phyloP scores from a whole-genome alignment of 805 yeast species.

The Groenewaldozyma tartarivorans region DNA sequence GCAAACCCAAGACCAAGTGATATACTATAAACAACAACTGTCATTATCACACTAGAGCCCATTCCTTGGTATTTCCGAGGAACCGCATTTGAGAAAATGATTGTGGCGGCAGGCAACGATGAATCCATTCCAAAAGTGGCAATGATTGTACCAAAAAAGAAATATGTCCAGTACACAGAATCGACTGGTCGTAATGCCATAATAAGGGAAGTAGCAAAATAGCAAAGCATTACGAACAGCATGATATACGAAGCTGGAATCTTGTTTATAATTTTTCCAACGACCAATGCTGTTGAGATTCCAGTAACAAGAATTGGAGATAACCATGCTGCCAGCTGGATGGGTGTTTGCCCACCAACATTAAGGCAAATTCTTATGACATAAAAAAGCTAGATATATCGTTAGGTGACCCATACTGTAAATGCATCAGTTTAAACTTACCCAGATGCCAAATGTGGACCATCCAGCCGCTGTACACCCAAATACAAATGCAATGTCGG shows the following conservation, averaged over 20 bases:
- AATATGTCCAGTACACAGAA: conserved; percentile 50
- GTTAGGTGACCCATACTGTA: too few relatives aligned
- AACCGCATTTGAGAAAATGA: conserved; percentile 48
- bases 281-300: too few relatives aligned
- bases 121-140: conserved; percentile 69
- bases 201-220: conserved; percentile 40
- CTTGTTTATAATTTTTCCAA: conserved; percentile 2
- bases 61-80: conserved; percentile 64
- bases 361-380: too few relatives aligned
- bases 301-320: too few relatives aligned
- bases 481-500: conserved; percentile 40
- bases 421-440: too few relatives aligned
- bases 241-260: conserved; percentile 8
- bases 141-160: conserved; percentile 48
- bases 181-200: conserved; percentile 48
- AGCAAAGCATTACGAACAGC: conserved; percentile 39
- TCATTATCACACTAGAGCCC: conserved; percentile 65
- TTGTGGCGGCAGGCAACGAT: conserved; percentile 66
- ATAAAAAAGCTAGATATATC: too few relatives aligned
- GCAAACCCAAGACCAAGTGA: conserved; percentile 64
- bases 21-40: conserved; percentile 63
- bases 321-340: too few relatives aligned
- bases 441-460: conserved; percentile 71
- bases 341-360: too few relatives aligned
- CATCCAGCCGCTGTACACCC: conserved; percentile 52